Percentiles rank a stretch among this genome's conserved stretches.
These are phyloP conservation scores for Spongispora temasekensis DNA, from an alignment of 1,284 basidiomycete genomes.

Conservation along the genomic window DNA sequence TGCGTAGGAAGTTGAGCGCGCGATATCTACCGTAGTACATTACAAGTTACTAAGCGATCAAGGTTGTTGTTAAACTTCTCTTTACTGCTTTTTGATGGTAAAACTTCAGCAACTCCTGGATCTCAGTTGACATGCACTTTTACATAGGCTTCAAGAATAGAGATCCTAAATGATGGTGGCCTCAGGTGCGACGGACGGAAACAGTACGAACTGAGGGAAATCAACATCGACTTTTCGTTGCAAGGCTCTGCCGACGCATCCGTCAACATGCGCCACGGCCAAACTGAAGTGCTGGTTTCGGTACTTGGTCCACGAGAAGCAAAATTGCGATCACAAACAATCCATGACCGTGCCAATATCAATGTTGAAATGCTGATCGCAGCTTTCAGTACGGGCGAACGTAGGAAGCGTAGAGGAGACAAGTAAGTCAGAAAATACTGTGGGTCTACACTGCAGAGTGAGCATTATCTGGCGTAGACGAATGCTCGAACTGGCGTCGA, in stretches of 20 bases:
- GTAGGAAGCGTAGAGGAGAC: slow-evolving; percentile 82
- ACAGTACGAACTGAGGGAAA: slow-evolving; percentile 87
- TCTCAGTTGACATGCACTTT: background rate
- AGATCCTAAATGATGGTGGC: slow-evolving; percentile 88
- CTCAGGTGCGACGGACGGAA: slow-evolving; percentile 89
- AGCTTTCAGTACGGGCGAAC: slow-evolving; percentile 83
- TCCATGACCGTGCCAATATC: slow-evolving; percentile 82
- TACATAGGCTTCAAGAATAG: slow-evolving; percentile 71
- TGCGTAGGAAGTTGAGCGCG: background rate
- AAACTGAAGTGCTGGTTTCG: slow-evolving; percentile 84
- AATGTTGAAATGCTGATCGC: slow-evolving; percentile 86
- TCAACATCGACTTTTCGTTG: slow-evolving; percentile 76
- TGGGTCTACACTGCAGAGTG: no score
- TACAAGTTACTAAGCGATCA: background rate
- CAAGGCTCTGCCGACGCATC: slow-evolving; percentile 86
- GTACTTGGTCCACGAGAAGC: slow-evolving; percentile 94
- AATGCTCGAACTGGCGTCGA: slow-evolving; percentile 82
- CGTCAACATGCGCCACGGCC: slow-evolving; percentile 83
- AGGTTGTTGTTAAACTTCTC: no score
- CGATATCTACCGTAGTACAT: background rate
- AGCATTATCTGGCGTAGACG: slow-evolving; percentile 56
- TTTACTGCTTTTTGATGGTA: slow-evolving; percentile 19
- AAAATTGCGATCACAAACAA: slow-evolving; percentile 69
- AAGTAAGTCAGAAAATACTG: slow-evolving; percentile 61
- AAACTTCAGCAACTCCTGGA: background rate